Evolutionary conservation across 2,329 filamentous ascomycete genomes (phyloP).

Genomic region (Pleoardoris graminearum): DNA sequence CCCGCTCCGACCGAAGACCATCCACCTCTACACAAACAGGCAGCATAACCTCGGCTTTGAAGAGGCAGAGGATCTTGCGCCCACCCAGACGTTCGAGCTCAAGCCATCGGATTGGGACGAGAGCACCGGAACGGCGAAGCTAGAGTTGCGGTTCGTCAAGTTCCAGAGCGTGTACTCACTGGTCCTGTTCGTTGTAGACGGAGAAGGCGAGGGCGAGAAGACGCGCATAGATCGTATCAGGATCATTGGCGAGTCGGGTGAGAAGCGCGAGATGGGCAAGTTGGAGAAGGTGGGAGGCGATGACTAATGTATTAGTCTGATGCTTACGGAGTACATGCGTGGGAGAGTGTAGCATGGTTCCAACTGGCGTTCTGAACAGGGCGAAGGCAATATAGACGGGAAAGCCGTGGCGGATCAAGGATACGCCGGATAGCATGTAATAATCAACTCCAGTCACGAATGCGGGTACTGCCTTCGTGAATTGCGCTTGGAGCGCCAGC

Average conservation of each 20-base stretch:
- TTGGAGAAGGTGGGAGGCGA: constrained; percentile 91
- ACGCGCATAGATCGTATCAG: constrained; percentile 78
- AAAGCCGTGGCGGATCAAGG: too few species aligned
- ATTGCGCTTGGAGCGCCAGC: too few species aligned
- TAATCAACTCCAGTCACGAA: too few species aligned
- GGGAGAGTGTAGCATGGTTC: background rate
- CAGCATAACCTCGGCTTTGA: constrained; percentile 92
- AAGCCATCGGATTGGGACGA: constrained; percentile 73
- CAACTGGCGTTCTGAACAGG: too few species aligned
- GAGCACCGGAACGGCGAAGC: constrained; percentile 54
- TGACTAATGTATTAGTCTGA: too few species aligned
- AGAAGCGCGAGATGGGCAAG: constrained; percentile 92
- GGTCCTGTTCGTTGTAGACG: constrained; percentile 83
- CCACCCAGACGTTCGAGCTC: constrained; percentile 79
- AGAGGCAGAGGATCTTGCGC: constrained; percentile 83
- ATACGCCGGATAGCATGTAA: too few species aligned
- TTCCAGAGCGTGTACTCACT: constrained; percentile 92
- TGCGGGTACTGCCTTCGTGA: too few species aligned
- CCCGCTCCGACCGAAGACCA: constrained; percentile 77
- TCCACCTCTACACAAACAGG: constrained; percentile 86
- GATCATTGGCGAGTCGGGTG: constrained; percentile 84
- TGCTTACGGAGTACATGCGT: background rate
- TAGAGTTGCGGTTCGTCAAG: constrained; percentile 84
- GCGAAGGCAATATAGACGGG: background rate
- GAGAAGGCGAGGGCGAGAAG: constrained; percentile 80